phyloP scores from a whole-genome alignment of 2,329 filamentous ascomycete species.

The Amauroascus verrucosus region DNA sequence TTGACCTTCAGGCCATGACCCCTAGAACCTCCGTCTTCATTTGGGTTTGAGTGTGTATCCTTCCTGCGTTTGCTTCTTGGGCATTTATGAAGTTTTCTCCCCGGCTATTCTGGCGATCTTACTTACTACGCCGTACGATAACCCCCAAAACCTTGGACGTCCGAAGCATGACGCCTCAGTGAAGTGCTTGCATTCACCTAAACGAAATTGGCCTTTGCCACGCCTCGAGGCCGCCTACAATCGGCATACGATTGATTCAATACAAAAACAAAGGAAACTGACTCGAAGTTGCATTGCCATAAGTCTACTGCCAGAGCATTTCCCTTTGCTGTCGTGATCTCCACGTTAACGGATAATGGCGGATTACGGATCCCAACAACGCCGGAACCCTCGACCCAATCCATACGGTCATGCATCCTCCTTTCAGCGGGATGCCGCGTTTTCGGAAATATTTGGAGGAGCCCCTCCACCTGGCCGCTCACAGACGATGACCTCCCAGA shows the following conservation, averaged over 20 bases:
- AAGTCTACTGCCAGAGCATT: neutral
- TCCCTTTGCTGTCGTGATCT: neutral
- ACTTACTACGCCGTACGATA: slow-evolving; percentile 5
- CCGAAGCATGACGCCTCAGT: slow-evolving; percentile 9
- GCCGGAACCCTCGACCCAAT: slow-evolving; percentile 47
- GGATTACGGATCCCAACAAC: slow-evolving; percentile 54
- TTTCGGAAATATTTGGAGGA: slow-evolving; percentile 88
- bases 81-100: neutral
- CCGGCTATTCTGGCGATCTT: neutral
- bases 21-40: neutral
- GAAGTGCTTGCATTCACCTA: slow-evolving; percentile 4
- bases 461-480: slow-evolving; percentile 78
- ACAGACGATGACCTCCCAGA: slow-evolving; percentile 85
- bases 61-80: neutral
- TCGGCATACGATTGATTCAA: neutral
- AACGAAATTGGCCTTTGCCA: neutral
- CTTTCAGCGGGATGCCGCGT: slow-evolving; percentile 80
- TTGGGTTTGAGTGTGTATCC: neutral
- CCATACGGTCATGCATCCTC: slow-evolving; percentile 45
- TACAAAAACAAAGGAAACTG: too few species aligned
- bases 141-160: neutral
- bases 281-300: neutral
- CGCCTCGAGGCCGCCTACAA: neutral
- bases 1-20: slow-evolving; percentile 7
- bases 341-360: slow-evolving; percentile 40